Evolutionary conservation across 805 yeast species (phyloP).

Genomic region (Metschnikowia lachancei): DNA sequence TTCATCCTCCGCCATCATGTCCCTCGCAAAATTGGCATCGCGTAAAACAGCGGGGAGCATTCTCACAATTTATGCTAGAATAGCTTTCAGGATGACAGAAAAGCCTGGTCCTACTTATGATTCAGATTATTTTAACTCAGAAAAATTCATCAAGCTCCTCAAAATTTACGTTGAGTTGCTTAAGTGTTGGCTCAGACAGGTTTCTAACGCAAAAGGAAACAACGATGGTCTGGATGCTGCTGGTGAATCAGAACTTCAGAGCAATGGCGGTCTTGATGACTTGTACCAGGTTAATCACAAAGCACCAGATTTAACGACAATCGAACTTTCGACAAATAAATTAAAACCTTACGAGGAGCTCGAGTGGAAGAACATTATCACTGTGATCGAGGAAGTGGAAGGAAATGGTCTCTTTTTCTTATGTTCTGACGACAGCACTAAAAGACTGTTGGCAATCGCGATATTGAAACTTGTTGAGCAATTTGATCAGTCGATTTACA

Average conservation of each 20-base stretch:
- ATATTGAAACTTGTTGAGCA: constrained; percentile 76
- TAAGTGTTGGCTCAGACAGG: constrained; percentile 75
- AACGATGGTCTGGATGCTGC: constrained; percentile 16
- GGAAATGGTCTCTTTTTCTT: constrained; percentile 92
- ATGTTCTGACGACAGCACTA: constrained; percentile 78
- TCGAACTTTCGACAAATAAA: constrained; percentile 17
- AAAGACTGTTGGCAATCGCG: constrained; percentile 72
- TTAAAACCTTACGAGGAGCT: constrained; percentile 52
- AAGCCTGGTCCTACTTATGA: constrained; percentile 56
- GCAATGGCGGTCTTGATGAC: constrained; percentile 39
- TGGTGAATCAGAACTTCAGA: constrained; percentile 33
- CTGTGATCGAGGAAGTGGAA: constrained; percentile 90
- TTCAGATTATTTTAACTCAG: constrained; percentile 56
- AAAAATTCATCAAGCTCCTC: constrained; percentile 57
- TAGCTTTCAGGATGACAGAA: constrained; percentile 78
- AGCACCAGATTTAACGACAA: constrained; percentile 33
- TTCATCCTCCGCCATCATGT: constrained; percentile 57
- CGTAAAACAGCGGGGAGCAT: constrained; percentile 67
- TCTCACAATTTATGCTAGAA: constrained; percentile 71
- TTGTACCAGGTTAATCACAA: constrained; percentile 45
- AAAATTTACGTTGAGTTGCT: constrained; percentile 75
- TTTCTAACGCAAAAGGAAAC: constrained; percentile 36
- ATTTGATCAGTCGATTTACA: constrained; percentile 80
- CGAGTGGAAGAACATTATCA: constrained; percentile 74
- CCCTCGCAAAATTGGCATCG: constrained; percentile 65